phyloP scores from a whole-genome alignment of 495 filamentous ascomycete genomes.

The Peziza echinospora region DNA sequence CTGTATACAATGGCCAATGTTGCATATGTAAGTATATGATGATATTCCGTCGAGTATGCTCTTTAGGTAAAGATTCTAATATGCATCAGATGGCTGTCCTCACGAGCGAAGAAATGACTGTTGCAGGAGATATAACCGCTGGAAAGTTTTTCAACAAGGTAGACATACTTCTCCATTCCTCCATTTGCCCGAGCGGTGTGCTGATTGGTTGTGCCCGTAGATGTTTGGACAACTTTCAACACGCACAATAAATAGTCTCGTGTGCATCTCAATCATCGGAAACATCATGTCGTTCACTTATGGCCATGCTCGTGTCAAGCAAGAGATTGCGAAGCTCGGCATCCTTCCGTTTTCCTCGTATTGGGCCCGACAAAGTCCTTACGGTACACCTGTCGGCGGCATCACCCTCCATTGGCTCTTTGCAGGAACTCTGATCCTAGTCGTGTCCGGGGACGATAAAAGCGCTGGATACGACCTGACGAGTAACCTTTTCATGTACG shows the following conservation, averaged over 20 bases:
- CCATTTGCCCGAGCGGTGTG: neutral
- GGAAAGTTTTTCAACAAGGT: slow-evolving; percentile 12
- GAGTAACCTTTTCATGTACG: slow-evolving; percentile 14
- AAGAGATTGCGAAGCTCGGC: slow-evolving; percentile 17
- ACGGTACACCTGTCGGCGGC: slow-evolving; percentile 15
- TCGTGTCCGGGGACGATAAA: slow-evolving; percentile 5
- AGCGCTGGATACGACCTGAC: slow-evolving; percentile 17
- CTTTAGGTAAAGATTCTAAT: no score
- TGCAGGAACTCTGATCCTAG: slow-evolving; percentile 10
- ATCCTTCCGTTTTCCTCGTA: slow-evolving; percentile 15
- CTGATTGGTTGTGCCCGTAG: neutral
- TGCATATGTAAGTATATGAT: slow-evolving; percentile 11
- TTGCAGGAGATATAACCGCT: slow-evolving; percentile 7
- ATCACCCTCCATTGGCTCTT: slow-evolving; percentile 16
- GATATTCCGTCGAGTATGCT: no score
- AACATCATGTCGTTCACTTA: slow-evolving; percentile 15
- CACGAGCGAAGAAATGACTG: slow-evolving; percentile 3
- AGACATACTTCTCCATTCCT: neutral
- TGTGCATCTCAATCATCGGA: slow-evolving; percentile 14
- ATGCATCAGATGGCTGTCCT: no score
- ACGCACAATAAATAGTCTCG: slow-evolving; percentile 12
- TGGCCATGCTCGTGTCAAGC: slow-evolving; percentile 13
- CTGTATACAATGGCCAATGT: slow-evolving; percentile 12
- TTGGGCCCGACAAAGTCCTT: slow-evolving; percentile 14
- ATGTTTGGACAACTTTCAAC: slow-evolving; percentile 10